Evolutionary conservation across 768 basidiomycete species (phyloP).

Genomic region (Rhizopogon roseolus): DNA sequence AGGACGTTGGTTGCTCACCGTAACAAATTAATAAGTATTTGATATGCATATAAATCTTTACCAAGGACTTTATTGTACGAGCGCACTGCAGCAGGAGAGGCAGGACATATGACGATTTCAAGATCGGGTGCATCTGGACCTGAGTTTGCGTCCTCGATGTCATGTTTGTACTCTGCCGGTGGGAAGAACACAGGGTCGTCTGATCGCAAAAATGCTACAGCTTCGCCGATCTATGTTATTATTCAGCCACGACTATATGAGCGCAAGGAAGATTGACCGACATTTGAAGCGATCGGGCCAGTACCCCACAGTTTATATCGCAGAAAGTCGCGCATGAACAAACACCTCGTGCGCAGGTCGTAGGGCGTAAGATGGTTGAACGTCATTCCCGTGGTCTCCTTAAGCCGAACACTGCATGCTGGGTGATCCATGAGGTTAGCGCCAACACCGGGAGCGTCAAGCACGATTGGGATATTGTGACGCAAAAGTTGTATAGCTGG

Average conservation of each 20-base stretch:
- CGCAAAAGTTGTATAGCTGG: constrained; percentile 46
- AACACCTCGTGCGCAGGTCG: not conserved
- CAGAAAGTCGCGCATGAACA: constrained; percentile 3
- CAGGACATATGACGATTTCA: not conserved
- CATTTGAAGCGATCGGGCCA: constrained; percentile 47
- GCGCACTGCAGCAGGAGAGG: not conserved
- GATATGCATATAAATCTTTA: constrained; percentile 12
- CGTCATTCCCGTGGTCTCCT: not conserved
- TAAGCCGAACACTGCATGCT: not conserved
- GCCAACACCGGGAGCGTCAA: constrained; percentile 67
- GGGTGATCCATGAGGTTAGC: constrained; percentile 51
- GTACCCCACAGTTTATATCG: constrained; percentile 16
- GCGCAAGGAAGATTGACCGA: constrained; percentile 13
- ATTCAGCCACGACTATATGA: not conserved
- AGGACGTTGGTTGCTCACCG: constrained; percentile 11
- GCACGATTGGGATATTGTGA: constrained; percentile 45
- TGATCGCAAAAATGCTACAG: constrained; percentile 13
- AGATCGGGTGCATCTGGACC: constrained; percentile 6
- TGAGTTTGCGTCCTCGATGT: constrained; percentile 4
- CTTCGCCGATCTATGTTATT: constrained; percentile 7
- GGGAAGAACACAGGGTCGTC: constrained; percentile 10
- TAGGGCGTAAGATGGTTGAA: constrained; percentile 1
- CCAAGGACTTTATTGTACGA: not conserved
- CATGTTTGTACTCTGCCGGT: not conserved
- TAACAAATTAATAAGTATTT: constrained; percentile 14